Evolutionary conservation across 805 yeast species (phyloP), one percentile per base, ranked within the genome.

Genomic region (Lipomyces japonicus): DNA sequence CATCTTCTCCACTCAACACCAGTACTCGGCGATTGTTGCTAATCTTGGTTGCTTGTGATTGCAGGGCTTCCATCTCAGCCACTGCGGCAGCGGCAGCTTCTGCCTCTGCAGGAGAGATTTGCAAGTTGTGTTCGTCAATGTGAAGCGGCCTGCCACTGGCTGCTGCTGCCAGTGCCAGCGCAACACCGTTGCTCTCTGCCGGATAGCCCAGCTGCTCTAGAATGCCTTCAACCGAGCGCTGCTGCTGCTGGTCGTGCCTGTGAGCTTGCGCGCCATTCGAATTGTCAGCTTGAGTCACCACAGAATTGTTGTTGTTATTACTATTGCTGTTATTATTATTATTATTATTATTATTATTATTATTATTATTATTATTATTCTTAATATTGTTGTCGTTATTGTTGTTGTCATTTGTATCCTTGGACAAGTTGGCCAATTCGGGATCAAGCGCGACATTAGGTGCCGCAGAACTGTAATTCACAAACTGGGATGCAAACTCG

Each of bases 41-140:
- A n/a, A n/a, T n/a, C n/a, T n/a, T n/a, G n/a, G n/a, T n/a, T n/a
- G n/a, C n/a, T n/a, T n/a, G n/a, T n/a, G n/a, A n/a, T n/a, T n/a
- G n/a, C n/a, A n/a, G n/a, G 7, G 56, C 57, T 1, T 55, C 50
- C 25, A 49, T 49, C 24, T 55, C 51, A 9, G 51, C 42, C 9
- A 31, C 48, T 7, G 56, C 57, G 9, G 56, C 47, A 4, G 48
- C 56, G 24, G 56, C 49, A 5, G 28, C 53, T 22, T 46, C 44
- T 18, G 55, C 55, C 28, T 50, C 50, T 19, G 45, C 56, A 14
- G 42, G 41, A n/a, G n/a, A n/a, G n/a, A n/a, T 39, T 39, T 6
- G 42, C 42, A 10, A 25, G 19, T 18, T n/a, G n/a, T 30, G 14
- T 30, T n/a, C n/a, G 53, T 39, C 43, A 51, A 32, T 7, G 44